These are phyloP conservation scores for Russula emetica DNA, from an alignment of 768 basidiomycete species.

Conservation along the genomic window DNA sequence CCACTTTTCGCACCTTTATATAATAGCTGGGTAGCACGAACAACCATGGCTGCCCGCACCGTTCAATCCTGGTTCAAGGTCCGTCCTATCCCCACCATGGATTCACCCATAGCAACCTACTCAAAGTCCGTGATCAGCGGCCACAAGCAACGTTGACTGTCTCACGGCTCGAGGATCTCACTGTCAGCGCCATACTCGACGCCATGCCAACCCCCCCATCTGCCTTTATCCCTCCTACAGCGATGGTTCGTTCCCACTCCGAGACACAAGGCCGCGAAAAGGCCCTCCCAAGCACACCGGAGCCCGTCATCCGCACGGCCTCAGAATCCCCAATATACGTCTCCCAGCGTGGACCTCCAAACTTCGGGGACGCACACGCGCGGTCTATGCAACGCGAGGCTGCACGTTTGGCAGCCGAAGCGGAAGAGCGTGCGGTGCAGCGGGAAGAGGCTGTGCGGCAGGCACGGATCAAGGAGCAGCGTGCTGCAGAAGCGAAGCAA, in stretches of 20 bases:
- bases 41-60: slow-evolving; percentile 20
- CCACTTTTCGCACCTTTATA: background rate
- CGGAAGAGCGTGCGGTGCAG: background rate
- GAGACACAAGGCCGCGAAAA: slow-evolving; percentile 14
- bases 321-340: slow-evolving; percentile 6
- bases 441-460: slow-evolving; percentile 19
- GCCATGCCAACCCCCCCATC: slow-evolving; percentile 15
- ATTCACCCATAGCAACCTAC: background rate
- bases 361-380: slow-evolving; percentile 18
- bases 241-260: slow-evolving; percentile 9
- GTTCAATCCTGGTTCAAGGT: slow-evolving; percentile 28
- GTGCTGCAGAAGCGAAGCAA: slow-evolving; percentile 9
- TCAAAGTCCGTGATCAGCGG: slow-evolving; percentile 6
- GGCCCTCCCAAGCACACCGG: slow-evolving; percentile 12
- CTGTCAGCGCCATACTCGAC: slow-evolving; percentile 8
- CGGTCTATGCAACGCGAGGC: slow-evolving; percentile 17
- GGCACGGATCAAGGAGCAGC: slow-evolving; percentile 21
- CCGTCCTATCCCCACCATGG: background rate
- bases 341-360: slow-evolving; percentile 10
- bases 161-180: slow-evolving; percentile 20
- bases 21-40: slow-evolving; percentile 14
- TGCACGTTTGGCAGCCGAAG: background rate
- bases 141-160: slow-evolving; percentile 21
- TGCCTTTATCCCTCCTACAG: background rate
- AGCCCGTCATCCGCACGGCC: slow-evolving; percentile 4